A percentile compares a stretch with the other conserved stretches of the same genome.
Conservation (phyloP, 495 filamentous ascomycete species). For the Aspergillus leporis region DNA sequence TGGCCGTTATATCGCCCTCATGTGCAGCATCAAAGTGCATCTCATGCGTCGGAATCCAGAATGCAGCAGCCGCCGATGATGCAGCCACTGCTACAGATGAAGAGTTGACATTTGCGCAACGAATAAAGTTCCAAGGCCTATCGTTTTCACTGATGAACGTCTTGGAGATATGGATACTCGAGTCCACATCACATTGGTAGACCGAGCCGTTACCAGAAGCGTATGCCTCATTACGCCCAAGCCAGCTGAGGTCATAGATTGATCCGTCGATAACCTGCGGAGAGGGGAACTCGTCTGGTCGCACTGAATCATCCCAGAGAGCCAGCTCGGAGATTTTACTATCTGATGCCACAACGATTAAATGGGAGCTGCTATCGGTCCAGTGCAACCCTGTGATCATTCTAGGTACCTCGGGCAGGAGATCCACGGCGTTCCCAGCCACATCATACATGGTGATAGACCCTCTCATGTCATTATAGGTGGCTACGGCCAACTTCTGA, state of each 20-base stretch:
- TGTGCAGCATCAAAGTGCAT: slow-evolving; percentile 43
- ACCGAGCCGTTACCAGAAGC: slow-evolving; percentile 43
- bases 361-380: slow-evolving; percentile 37
- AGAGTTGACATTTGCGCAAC: slow-evolving; percentile 27
- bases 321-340: slow-evolving; percentile 42
- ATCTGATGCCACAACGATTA: slow-evolving; percentile 47
- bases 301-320: slow-evolving; percentile 46
- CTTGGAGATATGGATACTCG: slow-evolving; percentile 38
- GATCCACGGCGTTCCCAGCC: slow-evolving; percentile 55
- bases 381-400: slow-evolving; percentile 47
- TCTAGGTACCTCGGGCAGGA: slow-evolving; percentile 48
- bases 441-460: slow-evolving; percentile 68
- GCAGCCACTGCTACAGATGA: slow-evolving; percentile 39
- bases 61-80: slow-evolving; percentile 29
- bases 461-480: slow-evolving; percentile 60
- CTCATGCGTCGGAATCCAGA: slow-evolving; percentile 51
- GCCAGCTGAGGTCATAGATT: slow-evolving; percentile 43
- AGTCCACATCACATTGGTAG: slow-evolving; percentile 46
- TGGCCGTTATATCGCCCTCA: slow-evolving; percentile 46
- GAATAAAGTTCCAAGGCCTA: slow-evolving; percentile 42
- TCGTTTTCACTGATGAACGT: slow-evolving; percentile 32
- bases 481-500: slow-evolving; percentile 66
- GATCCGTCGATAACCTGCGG: slow-evolving; percentile 40
- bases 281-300: slow-evolving; percentile 43
- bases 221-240: slow-evolving; percentile 33